These are phyloP conservation scores for Gymnopus androsaceus DNA, from an alignment of 1,284 basidiomycete genomes.

Conservation along the genomic window DNA sequence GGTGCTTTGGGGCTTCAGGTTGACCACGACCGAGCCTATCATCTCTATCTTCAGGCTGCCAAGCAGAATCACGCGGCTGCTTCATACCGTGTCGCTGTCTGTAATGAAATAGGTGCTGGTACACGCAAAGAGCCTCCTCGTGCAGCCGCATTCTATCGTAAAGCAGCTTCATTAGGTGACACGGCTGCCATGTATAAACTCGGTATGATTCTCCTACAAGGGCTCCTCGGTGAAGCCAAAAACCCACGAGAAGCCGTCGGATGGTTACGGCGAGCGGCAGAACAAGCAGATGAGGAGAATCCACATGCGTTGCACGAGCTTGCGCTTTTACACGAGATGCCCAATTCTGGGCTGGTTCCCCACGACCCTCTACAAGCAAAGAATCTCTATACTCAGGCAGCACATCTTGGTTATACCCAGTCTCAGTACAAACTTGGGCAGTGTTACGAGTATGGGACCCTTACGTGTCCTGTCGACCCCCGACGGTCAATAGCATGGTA, in stretches of 20 bases:
- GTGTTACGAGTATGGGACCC: constrained; percentile 90
- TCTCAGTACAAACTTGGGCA: constrained; percentile 95
- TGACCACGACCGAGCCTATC: constrained; percentile 97
- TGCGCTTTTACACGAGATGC: constrained; percentile 87
- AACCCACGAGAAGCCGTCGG: constrained; percentile 92
- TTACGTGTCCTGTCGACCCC: constrained; percentile 93
- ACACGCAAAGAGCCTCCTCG: constrained; percentile 86
- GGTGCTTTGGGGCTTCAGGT: constrained; percentile 93
- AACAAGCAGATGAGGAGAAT: constrained; percentile 98
- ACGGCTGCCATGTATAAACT: constrained; percentile 99
- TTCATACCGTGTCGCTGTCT: constrained; percentile 96
- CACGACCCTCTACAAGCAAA: constrained; percentile 83
- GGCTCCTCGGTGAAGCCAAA: constrained; percentile 79
- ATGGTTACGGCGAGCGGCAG: constrained; percentile 94
- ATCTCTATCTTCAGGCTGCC: constrained; percentile 95
- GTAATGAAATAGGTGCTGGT: constrained; percentile 99
- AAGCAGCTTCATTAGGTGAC: constrained; percentile 94
- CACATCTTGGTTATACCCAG: constrained; percentile 91
- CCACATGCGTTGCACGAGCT: constrained; percentile 97
- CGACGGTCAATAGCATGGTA: constrained; percentile 96
- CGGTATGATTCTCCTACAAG: constrained; percentile 92
- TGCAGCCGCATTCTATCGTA: constrained; percentile 95
- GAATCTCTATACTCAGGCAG: constrained; percentile 89
- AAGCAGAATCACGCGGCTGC: constrained; percentile 97
- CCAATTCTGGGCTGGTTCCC: constrained; percentile 63